Evolutionary conservation across 1,284 basidiomycete genomes (phyloP).

Genomic region (Puccinia novopanici): DNA sequence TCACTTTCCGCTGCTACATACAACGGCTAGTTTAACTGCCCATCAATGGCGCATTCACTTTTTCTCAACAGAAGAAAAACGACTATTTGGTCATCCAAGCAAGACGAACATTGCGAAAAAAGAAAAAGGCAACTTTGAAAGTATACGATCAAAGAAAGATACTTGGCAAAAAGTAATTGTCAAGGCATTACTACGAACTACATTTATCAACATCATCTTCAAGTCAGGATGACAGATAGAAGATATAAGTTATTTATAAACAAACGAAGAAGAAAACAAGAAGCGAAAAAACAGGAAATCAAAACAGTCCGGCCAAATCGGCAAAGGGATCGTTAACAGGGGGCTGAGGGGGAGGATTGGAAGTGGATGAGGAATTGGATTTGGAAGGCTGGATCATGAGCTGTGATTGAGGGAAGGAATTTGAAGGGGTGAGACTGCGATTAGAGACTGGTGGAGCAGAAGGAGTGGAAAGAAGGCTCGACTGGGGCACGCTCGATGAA

Average conservation of each 20-base stretch:
- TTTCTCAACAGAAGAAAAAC: too few relatives aligned
- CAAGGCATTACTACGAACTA: too few relatives aligned
- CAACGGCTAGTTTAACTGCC: too few relatives aligned
- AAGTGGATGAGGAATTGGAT: neutral
- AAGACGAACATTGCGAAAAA: too few relatives aligned
- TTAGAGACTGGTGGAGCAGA: neutral
- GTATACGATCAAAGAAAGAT: too few relatives aligned
- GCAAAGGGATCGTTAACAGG: conserved; percentile 44
- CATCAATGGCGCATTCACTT: too few relatives aligned
- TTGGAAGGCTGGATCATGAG: neutral
- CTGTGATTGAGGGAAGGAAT: conserved; percentile 5
- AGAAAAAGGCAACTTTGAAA: too few relatives aligned
- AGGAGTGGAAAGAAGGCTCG: conserved; percentile 6
- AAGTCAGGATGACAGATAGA: neutral
- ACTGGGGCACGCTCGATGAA: conserved; percentile 1
- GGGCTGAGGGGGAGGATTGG: neutral
- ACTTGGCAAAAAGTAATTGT: too few relatives aligned
- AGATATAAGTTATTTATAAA: neutral
- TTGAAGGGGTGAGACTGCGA: conserved; percentile 21
- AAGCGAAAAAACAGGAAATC: neutral
- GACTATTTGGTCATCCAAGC: too few relatives aligned
- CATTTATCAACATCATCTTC: too few relatives aligned
- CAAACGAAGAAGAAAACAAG: neutral
- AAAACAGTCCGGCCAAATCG: conserved; percentile 49
- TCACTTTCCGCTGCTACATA: too few relatives aligned